Evolutionary conservation across 148 eudicot species (phyloP), one percentile per base, ranked within the genome.

Genomic region (Cornus kousa): DNA sequence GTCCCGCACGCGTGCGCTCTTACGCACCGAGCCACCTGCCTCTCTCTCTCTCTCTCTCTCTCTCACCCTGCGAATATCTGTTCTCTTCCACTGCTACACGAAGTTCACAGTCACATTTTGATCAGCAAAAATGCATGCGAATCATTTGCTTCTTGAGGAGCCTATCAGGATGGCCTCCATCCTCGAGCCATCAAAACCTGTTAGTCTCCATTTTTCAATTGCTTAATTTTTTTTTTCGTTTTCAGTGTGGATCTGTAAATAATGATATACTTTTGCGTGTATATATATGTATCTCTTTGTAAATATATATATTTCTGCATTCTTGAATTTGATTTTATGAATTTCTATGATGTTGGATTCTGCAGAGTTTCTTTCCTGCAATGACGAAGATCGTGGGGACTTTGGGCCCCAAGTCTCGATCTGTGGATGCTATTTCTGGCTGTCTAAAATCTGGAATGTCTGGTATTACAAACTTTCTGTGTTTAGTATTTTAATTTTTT

Each of bases 381-480:
- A 87, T 90, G 97, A 88, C 97, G 32, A 93, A 93, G 89, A 93
- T 93, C 72, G 97, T 93, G 16, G 97, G 97, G 32, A 93, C 97
- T 28, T 78, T 93, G 19, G 97, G 97, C 8, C 92, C 97, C 3
- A 80, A 84, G 5, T 93, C 97, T 17, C 86, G 90, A 71, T 84
- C 93, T 28, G 90, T 89, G 7, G 95, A 93, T 66, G 79, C 83
- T 22, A 86, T 93, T 75, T 87, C 97, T 23, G 80, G 85, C 9
- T 87, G 93, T 70, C 95, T 93, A 3, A 85, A 90, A 59, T 88
- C 92, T 48, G 97, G 97, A 70, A 88, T 93, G 93, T 91, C 97
- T 10, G 97, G 97, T 91, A 79, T 48, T 74, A 12, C 39, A 71
- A 20, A 35, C 53, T 82, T 57, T 59, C 75, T 31, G 8, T 4